Evolutionary conservation across 345 rosid genomes (phyloP).

Genomic region (Passiflora organensis): DNA sequence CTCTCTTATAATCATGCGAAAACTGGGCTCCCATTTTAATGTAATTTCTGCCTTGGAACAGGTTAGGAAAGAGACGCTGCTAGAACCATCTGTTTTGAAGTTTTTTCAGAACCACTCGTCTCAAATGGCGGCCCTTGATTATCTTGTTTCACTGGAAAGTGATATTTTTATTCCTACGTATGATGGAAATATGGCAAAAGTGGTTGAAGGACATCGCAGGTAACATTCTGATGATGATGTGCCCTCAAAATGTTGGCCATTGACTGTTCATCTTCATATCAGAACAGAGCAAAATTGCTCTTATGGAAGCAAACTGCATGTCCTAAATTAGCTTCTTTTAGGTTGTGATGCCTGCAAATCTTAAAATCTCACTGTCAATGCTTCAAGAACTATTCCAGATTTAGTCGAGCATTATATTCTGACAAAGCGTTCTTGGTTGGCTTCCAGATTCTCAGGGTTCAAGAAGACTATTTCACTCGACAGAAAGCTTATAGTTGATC

Average conservation of each 20-base stretch:
- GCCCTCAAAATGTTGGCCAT: not conserved
- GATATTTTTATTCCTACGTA: conserved; percentile 89
- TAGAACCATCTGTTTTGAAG: conserved; percentile 55
- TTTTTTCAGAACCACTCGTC: conserved; percentile 75
- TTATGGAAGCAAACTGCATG: not conserved
- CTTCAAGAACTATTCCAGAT: too few relatives aligned
- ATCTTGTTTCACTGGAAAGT: conserved; percentile 80
- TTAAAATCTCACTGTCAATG: too few relatives aligned
- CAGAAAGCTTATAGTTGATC: conserved; percentile 58
- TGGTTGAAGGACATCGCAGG: conserved; percentile 99
- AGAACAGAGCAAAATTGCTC: not conserved
- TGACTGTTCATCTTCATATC: not conserved
- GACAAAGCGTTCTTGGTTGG: not conserved
- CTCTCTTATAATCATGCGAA: not conserved
- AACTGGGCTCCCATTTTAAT: not conserved
- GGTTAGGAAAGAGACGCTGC: conserved; percentile 82
- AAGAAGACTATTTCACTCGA: conserved; percentile 74
- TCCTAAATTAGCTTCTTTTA: too few relatives aligned
- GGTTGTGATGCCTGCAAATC: too few relatives aligned
- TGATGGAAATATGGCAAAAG: conserved; percentile 96
- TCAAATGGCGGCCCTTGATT: conserved; percentile 91
- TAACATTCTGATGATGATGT: conserved; percentile 15
- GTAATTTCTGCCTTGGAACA: conserved; percentile 25
- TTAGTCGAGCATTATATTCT: not conserved
- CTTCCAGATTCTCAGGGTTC: conserved; percentile 80